phyloP scores from a whole-genome alignment of 805 yeast genomes.

The Monosporozyma servazzii region DNA sequence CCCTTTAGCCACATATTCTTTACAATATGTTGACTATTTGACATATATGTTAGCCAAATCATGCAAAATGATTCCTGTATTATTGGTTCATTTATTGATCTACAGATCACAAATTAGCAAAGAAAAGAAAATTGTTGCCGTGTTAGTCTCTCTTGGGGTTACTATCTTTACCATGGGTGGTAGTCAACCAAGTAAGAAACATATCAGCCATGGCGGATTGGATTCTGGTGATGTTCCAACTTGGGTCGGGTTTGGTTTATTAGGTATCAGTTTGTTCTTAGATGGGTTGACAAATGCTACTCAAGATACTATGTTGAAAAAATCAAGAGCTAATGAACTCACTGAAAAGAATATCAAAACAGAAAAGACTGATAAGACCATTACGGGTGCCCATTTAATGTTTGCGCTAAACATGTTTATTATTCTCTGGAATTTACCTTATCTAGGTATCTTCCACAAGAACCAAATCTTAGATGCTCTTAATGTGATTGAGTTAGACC shows the following conservation, averaged over 20 bases:
- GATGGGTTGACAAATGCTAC: constrained; percentile 93
- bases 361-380: constrained; percentile 14
- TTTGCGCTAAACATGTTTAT: constrained; percentile 47
- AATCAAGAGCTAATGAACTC: background rate
- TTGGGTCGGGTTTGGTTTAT: constrained; percentile 46
- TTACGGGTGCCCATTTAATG: constrained; percentile 88
- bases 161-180: constrained; percentile 59
- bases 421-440: constrained; percentile 40
- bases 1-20: constrained; percentile 72
- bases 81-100: constrained; percentile 65
- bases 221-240: background rate
- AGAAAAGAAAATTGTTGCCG: constrained; percentile 72
- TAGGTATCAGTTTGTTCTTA: constrained; percentile 55
- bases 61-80: constrained; percentile 91
- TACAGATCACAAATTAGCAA: constrained; percentile 65
- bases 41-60: constrained; percentile 82
- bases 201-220: background rate
- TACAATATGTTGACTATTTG: constrained; percentile 77
- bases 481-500: constrained; percentile 31
- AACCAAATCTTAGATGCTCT: constrained; percentile 30
- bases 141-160: constrained; percentile 76
- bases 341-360: constrained; percentile 4
- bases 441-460: constrained; percentile 30
- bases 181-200: constrained; percentile 14
- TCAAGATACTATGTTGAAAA: constrained; percentile 73